These are phyloP conservation scores for Pichia sp. DNA, from an alignment of 1,139 yeast species.

Conservation along the genomic window DNA sequence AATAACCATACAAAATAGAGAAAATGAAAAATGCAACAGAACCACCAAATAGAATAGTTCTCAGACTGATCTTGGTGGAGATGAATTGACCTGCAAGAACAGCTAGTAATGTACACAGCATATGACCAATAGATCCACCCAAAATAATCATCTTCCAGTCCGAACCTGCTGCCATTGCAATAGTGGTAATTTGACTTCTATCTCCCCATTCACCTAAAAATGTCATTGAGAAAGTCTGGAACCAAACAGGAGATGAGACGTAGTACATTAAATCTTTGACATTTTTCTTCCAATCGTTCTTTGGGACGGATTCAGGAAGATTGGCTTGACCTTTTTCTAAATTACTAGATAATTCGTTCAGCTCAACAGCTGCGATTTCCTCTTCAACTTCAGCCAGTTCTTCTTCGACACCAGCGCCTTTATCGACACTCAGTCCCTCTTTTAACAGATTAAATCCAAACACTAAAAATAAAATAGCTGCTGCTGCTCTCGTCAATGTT, in stretches of 20 bases:
- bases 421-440: constrained; percentile 81
- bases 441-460: constrained; percentile 70
- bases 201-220: constrained; percentile 99
- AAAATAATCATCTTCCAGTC: constrained; percentile 83
- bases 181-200: constrained; percentile 94
- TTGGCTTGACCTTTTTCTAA: constrained; percentile 45
- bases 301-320: not conserved
- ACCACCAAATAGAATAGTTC: constrained; percentile 89
- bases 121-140: constrained; percentile 90
- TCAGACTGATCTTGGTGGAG: constrained; percentile 84
- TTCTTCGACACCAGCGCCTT: constrained; percentile 80
- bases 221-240: constrained; percentile 92
- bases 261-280: constrained; percentile 25
- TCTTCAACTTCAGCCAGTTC: constrained; percentile 96
- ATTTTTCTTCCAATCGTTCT: constrained; percentile 1
- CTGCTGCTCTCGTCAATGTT: constrained; percentile 70
- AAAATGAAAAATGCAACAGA: constrained; percentile 78
- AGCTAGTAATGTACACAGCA: constrained; percentile 86
- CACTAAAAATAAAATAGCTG: constrained; percentile 70
- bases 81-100: constrained; percentile 86
- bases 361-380: constrained; percentile 64
- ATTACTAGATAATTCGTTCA: constrained; percentile 42
- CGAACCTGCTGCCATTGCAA: constrained; percentile 97
- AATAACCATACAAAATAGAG: constrained; percentile 70
- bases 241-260: constrained; percentile 82